Evolutionary conservation across 2,329 filamentous ascomycete species (phyloP), one percentile per base, ranked within the genome.

Genomic region (Phaeomoniella chlamydospora): DNA sequence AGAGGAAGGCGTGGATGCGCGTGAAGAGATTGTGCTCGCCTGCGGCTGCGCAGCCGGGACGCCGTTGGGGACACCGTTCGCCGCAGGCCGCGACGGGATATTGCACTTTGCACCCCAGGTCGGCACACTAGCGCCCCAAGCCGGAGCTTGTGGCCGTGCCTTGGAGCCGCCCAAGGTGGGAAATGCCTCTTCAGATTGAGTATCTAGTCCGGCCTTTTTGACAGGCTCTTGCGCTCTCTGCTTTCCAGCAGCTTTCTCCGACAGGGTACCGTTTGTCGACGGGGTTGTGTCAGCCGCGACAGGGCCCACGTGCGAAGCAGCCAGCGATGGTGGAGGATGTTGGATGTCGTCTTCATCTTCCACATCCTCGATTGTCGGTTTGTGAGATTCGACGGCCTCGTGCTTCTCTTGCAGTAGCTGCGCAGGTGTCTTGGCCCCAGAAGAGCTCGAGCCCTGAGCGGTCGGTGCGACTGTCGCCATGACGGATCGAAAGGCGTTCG

Each of bases 131-230:
- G 72, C 73, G 43, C 80, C 80, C 86, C 88, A 94, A 46, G 82
- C 76, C 32, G 74, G 71, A 39, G 75, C 68, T 43, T 70, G 58
- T 13, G 61, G 59, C 44, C 62, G 60, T 19, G 75, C 65, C 58
- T 85, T 85, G 35, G 74, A 65, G 10, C 59, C 65, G 37, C 87
- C 88, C 33, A 98, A 73, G 48, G 87, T 78, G n/a, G 90, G 90
- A 69, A 98, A 98, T 40, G 83, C 67, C 59, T 96, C 87, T 53
- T 92, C 82, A 13, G 84, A 93, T 51, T 83, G 72, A 14, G 84
- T 87, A 57, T 96, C 84, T 42, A 94, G 64, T 2, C 62, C 55
- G 19, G 67, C 57, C 41, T 53, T 57, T 41, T 52, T 52, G 6
- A 51, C 41, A 18, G 53, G 51, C 16, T 53, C 40, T 38, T 72